These are phyloP conservation scores for Papiliotrema laurentii DNA, from an alignment of 1,284 basidiomycete genomes.

Conservation along the genomic window DNA sequence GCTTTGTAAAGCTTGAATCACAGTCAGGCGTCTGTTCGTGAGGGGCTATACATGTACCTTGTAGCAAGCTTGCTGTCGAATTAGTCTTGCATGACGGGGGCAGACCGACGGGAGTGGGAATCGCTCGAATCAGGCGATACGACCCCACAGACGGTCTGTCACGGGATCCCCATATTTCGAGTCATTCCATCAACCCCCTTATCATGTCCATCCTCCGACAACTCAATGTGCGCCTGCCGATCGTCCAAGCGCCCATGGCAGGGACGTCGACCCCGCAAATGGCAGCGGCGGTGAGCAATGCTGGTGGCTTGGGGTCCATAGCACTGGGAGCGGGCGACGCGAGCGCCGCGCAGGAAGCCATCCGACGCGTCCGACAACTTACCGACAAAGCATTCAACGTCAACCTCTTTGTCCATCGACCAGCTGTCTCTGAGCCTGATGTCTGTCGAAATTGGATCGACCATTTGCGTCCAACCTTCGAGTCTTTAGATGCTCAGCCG, in stretches of 20 bases:
- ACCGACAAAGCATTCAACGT: slow-evolving; percentile 33
- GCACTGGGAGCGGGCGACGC: slow-evolving; percentile 27
- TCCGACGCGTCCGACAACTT: slow-evolving; percentile 18
- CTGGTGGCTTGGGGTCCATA: slow-evolving; percentile 36
- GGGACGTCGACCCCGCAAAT: slow-evolving; percentile 35
- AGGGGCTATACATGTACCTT: too few relatives aligned
- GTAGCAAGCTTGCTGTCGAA: too few relatives aligned
- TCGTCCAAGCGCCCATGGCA: slow-evolving; percentile 44
- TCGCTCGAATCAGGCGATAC: neutral
- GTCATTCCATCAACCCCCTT: neutral
- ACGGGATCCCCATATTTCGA: neutral
- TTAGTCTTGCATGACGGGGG: neutral
- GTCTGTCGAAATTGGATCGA: slow-evolving; percentile 22
- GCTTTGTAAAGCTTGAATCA: too few relatives aligned
- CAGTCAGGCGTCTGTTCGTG: too few relatives aligned
- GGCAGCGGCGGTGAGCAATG: slow-evolving; percentile 39
- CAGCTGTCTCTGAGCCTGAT: slow-evolving; percentile 6
- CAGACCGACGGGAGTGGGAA: neutral
- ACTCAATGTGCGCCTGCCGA: slow-evolving; percentile 27
- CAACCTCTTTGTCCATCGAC: slow-evolving; percentile 34
- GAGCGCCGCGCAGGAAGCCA: slow-evolving; percentile 19
- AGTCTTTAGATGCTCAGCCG: slow-evolving; percentile 13
- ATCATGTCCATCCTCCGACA: slow-evolving; percentile 7
- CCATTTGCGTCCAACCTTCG: slow-evolving; percentile 19
- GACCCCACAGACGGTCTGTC: neutral